Evolutionary conservation across 345 rosid genomes (phyloP), one percentile per base, ranked within the genome.

Genomic region (Hibiscus syriacus): DNA sequence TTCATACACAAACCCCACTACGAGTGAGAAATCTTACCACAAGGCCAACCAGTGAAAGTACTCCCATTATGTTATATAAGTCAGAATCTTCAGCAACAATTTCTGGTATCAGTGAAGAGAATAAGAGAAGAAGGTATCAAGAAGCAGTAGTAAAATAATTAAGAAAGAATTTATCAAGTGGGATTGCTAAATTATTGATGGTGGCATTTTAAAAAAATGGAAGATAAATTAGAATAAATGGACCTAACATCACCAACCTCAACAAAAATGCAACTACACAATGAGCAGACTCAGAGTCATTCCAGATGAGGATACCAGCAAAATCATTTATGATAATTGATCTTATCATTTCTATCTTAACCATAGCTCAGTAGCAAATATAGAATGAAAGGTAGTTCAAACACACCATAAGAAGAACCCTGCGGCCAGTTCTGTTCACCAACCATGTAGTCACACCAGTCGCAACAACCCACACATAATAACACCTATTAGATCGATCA

Each of bases 401-500:
- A 74, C 92, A 71, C 69, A 94, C 99, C 72, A 84, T 83, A 68
- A 94, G 93, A 39, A 94, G 89, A 72, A 94, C 67, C 72, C 98
- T 82, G 66, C 99, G 97, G 61, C 99, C 99, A 64, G 90, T 74
- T 82, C 72, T 85, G 73, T 94, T 96, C 66, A 81, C 78, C 78
- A 94, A 84, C 96, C 98, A 94, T 49, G 95, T 88, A 39, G 92
- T 81, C 34, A 91, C 61, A 58, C 77, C 98, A 64, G 96, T 94
- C 63, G 96, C 98, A 50, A 83, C 6, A 17, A 94, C 98, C 98
- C 90, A 73, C 57, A 69, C 16, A 61, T 54, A 63, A n/a, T 12
- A 68, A 39, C 46, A 66, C 19, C 39, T 48, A 48, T 39, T 53
- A n/a, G 53, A 58, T 57, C 26, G 32, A 27, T 65, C 39, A 63